Base-by-base conservation (phyloP, 768 basidiomycete genomes). In the Boletus tomentosulus region DNA sequence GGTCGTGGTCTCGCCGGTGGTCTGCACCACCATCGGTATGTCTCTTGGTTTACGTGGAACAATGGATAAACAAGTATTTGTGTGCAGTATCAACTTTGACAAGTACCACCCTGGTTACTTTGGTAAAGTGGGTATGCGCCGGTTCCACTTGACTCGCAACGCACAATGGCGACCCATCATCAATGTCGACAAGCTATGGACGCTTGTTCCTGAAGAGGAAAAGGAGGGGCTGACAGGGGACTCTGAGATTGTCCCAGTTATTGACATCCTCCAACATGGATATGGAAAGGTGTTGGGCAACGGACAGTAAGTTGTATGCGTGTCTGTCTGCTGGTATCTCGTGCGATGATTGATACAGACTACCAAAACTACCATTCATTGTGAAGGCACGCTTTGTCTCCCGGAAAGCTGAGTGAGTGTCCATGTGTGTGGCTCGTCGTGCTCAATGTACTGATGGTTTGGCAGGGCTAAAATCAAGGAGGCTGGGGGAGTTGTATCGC, bases 1-100 rank as follows among this genome's bases (percentile, higher is more conserved):
- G 97, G 97, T 91, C 92, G 97, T 77, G 97, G 97, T 97, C 90
- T 98, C 71, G 92, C 93, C 79, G 97, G 97, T 92, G 97, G 97
- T 85, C 81, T 86, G 78, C 96, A 98, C 79, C 97, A 99, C 82
- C 97, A 99, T 86, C 80, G 90, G 90, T 92, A 69, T 66, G 89
- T 79, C 44, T 19, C 22, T 25, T 3, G 16, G 31, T 41, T 39
- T 30, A 34, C 28, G 44, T 6, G 19, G 41, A 3, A 33, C 46
- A 50, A 46, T 34, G 24, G 45, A 25, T 12, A 9, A 31, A 25
- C 41, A 12, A 49, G 15, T 48, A 19, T 28, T 45, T 50, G 53
- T 34, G 39, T 52, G 19, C 58, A 92, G 94, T 57, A 95, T 89
- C 70, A 97, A 98, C 80, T 91, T 96, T 70, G 94, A 96, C 77